Evolutionary conservation across 805 yeast species (phyloP).

Genomic region (Yarrowia osloensis): DNA sequence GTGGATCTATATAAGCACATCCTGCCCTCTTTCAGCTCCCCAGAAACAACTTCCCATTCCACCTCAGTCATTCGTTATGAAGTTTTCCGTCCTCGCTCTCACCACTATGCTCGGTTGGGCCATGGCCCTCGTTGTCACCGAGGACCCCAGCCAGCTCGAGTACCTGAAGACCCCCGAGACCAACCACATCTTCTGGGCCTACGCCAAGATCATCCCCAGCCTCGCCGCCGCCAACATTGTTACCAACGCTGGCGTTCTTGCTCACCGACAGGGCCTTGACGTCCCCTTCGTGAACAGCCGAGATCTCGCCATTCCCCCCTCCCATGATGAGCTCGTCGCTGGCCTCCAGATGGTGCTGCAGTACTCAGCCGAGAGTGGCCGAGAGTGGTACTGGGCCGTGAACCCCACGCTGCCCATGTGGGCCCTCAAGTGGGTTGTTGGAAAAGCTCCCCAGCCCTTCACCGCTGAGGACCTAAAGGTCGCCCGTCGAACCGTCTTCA

Average conservation of each 20-base stretch:
- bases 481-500: not conserved
- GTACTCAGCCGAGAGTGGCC: not conserved
- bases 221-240: constrained; percentile 2
- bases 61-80: not conserved
- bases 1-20: not conserved
- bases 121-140: not conserved
- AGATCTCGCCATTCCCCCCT: not conserved
- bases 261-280: not conserved
- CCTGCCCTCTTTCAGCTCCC: no score
- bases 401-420: not conserved
- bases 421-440: not conserved
- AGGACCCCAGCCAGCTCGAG: not conserved
- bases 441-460: not conserved
- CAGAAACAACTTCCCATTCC: not conserved
- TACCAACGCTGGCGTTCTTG: not conserved
- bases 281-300: not conserved
- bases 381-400: not conserved
- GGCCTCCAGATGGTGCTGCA: not conserved
- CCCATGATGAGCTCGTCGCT: not conserved
- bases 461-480: not conserved
- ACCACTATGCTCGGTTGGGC: not conserved
- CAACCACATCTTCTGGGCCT: not conserved
- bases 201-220: not conserved
- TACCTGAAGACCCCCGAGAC: not conserved
- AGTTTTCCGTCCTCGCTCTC: not conserved